These are phyloP conservation scores for Jaminaea rosea DNA, from an alignment of 1,284 basidiomycete genomes.

Conservation along the genomic window DNA sequence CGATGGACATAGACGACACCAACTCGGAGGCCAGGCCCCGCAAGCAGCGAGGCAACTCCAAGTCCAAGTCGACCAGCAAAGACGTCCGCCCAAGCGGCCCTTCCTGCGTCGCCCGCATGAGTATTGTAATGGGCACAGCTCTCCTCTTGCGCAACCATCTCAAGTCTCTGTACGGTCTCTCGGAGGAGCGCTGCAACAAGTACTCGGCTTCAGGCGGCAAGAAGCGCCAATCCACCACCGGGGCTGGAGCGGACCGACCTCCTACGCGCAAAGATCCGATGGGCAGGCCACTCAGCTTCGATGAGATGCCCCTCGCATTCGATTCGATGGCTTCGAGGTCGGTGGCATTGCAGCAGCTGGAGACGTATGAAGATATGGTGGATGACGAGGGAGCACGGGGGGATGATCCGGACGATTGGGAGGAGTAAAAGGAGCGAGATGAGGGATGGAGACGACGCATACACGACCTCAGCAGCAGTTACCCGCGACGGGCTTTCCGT, in stretches of 20 bases:
- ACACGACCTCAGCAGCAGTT: no score
- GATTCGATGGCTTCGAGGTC: not conserved
- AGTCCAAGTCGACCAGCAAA: no score
- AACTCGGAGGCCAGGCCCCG: not conserved
- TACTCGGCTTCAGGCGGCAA: not conserved
- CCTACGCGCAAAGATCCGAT: not conserved
- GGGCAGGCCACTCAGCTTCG: not conserved
- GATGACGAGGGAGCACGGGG: not conserved
- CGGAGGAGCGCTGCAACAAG: conserved; percentile 14
- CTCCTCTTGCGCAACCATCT: conserved; percentile 35
- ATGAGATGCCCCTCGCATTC: not conserved
- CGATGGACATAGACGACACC: not conserved
- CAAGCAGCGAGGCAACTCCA: not conserved
- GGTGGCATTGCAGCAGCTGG: not conserved
- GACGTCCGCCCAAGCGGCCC: no score
- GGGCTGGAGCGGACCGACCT: conserved; percentile 4
- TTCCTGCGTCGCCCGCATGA: conserved; percentile 21
- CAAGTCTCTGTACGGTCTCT: conserved; percentile 30
- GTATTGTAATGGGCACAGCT: conserved; percentile 21
- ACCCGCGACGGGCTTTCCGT: no score
- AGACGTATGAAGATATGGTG: not conserved
- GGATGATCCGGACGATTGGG: not conserved
- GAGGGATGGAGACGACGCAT: not conserved
- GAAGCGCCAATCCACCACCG: conserved; percentile 1
- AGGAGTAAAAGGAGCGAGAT: not conserved